Percentiles rank a stretch among this genome's conserved stretches.
phyloP scores from a whole-genome alignment of 2,329 filamentous ascomycete species.

The Fusarium tanahbumbuense region DNA sequence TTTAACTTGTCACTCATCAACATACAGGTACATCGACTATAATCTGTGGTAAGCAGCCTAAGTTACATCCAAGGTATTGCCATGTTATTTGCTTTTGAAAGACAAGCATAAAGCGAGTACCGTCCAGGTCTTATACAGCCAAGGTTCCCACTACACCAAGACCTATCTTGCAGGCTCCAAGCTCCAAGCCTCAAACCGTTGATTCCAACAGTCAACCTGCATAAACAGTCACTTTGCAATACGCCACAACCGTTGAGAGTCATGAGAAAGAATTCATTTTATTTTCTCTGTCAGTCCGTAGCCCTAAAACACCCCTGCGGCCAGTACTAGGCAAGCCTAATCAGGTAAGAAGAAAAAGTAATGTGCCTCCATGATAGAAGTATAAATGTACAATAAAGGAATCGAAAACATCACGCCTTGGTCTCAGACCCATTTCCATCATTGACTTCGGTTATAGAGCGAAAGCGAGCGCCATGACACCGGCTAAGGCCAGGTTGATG shows the following conservation, averaged over 20 bases:
- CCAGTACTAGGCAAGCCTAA: constrained; percentile 17
- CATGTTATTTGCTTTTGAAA: neutral
- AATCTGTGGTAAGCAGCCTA: neutral
- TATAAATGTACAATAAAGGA: constrained; percentile 20
- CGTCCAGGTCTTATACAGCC: neutral
- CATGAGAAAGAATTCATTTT: constrained; percentile 3
- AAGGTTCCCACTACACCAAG: neutral
- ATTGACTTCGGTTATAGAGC: constrained; percentile 16
- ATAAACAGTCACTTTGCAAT: neutral
- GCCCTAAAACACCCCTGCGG: constrained; percentile 15
- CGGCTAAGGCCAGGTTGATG: constrained; percentile 29
- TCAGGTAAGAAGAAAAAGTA: constrained; percentile 6
- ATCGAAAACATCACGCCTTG: neutral
- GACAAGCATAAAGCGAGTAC: neutral
- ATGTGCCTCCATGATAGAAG: constrained; percentile 6
- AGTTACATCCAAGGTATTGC: neutral
- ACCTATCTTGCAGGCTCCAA: neutral
- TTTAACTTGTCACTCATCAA: neutral
- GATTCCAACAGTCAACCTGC: neutral
- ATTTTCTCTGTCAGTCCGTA: constrained; percentile 21
- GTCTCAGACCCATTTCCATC: neutral
- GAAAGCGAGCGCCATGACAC: constrained; percentile 26
- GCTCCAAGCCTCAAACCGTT: constrained; percentile 1
- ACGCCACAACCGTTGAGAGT: neutral
- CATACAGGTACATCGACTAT: neutral